These are phyloP conservation scores for Rhodotorula diobovata DNA, from an alignment of 768 basidiomycete genomes.

Conservation along the genomic window DNA sequence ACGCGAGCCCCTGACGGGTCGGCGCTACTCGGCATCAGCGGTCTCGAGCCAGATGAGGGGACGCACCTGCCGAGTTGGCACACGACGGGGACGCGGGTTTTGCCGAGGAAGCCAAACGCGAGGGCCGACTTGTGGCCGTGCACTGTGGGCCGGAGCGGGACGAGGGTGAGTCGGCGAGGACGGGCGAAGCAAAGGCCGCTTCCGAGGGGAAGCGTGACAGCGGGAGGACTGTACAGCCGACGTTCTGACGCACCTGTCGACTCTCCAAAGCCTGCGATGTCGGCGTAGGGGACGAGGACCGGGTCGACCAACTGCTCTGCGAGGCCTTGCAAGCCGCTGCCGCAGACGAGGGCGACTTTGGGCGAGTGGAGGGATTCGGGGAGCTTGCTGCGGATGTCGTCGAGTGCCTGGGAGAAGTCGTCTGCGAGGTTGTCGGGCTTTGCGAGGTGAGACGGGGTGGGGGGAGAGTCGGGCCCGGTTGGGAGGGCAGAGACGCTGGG, in stretches of 20 bases:
- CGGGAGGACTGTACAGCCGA: no score
- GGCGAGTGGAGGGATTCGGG: constrained; percentile 54
- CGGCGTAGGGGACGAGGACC: constrained; percentile 58
- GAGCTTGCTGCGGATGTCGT: constrained; percentile 31
- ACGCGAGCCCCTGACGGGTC: no score
- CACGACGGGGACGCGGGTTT: constrained; percentile 68
- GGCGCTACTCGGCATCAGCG: no score
- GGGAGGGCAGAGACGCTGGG: constrained; percentile 14
- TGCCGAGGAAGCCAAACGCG: constrained; percentile 73
- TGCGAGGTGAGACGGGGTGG: constrained; percentile 1
- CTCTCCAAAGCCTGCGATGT: constrained; percentile 66
- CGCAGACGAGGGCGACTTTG: constrained; percentile 76
- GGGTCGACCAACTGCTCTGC: constrained; percentile 50
- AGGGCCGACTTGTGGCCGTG: constrained; percentile 73
- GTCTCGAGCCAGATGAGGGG: not conserved
- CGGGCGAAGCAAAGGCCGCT: no score
- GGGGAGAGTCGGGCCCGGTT: constrained; percentile 7
- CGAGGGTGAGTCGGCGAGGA: not conserved
- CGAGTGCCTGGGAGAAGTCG: constrained; percentile 3
- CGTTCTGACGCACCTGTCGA: constrained; percentile 60
- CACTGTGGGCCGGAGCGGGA: constrained; percentile 48
- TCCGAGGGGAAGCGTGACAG: no score
- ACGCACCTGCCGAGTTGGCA: constrained; percentile 77
- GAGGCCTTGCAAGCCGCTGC: constrained; percentile 75
- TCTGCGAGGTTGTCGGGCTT: not conserved